Evolutionary conservation across 352 stramenopile species (phyloP), one percentile per base, ranked within the genome.

Genomic region (Nothophytophthora sp.): DNA sequence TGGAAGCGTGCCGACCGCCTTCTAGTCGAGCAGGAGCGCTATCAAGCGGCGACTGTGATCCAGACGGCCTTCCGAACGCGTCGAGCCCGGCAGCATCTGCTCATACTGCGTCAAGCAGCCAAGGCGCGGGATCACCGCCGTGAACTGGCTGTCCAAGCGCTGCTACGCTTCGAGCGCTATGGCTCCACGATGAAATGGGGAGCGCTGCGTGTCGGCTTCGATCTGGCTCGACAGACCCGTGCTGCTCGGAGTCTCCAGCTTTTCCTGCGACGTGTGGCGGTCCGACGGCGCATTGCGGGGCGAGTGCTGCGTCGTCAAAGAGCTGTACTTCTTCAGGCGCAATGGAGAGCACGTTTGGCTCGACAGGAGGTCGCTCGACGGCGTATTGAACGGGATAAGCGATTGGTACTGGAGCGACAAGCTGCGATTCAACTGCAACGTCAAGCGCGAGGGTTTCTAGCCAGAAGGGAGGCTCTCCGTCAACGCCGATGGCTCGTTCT

Each of bases 91-190:
- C 27, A 44, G 12, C 45, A 88, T 5, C 41, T 78, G 0, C 44
- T 53, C 5, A 64, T 56, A 0, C 63, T 87, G 11, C 73, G 74
- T 23, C 64, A 66, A 33, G 73, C 69, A 7, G 64, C 70, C 3
- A 22, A 75, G 13, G 73, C 81, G 16, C 59, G 58, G 5, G 63
- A 81, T 20, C 73, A 63, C 53, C 72, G 67, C 19, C 69, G 59
- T 16, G 63, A 57, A 1, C 49, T 68, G 13, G 60, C 80, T 20
- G 75, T 90, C 15, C 55, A 73, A 34, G 49, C 78, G 12, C 52
- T 91, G 9, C 45, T 89, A 15, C 41, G 50, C 8, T 86, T 92
- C 23, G 81, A 92, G 43, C 50, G 47, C 18, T 83, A 78, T 33
- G 76, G 78, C 3, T 67, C 63, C 0, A 60, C 55, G 1, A 85